phyloP scores from a whole-genome alignment of 176 grass and related monocot genomes.

The Raddia distichophylla region DNA sequence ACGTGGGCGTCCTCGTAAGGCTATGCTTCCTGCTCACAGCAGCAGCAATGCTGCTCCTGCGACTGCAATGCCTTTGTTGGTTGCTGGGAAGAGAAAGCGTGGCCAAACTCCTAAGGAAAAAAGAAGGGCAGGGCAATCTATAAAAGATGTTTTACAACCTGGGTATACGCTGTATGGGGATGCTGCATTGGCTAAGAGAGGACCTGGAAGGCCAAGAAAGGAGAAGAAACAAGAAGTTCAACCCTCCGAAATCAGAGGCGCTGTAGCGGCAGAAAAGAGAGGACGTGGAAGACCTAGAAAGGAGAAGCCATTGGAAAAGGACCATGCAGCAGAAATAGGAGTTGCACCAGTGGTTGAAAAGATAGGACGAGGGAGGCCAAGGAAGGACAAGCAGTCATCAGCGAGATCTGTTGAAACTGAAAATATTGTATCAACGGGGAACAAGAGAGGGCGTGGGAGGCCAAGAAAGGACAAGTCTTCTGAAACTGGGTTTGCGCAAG shows the following conservation, averaged over 20 bases:
- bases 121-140: not conserved
- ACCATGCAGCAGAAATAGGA: not conserved
- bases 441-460: constrained; percentile 37
- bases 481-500: constrained; percentile 8
- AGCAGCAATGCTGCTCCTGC: not conserved
- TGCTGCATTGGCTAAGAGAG: constrained; percentile 2
- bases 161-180: not conserved
- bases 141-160: not conserved
- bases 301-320: constrained; percentile 14
- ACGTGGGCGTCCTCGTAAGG: constrained; percentile 18
- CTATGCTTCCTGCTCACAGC: not conserved
- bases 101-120: not conserved
- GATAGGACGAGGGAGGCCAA: constrained; percentile 43
- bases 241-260: not conserved
- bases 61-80: not conserved
- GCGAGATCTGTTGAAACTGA: constrained; percentile 1
- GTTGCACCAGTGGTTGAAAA: constrained; percentile 11
- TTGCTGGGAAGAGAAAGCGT: constrained; percentile 29
- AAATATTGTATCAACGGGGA: not conserved
- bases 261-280: constrained; percentile 26
- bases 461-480: constrained; percentile 33
- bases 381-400: constrained; percentile 5
- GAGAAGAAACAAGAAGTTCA: not conserved
- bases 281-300: constrained; percentile 34
- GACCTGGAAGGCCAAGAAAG: constrained; percentile 39